Evolutionary conservation across 352 stramenopile species (phyloP), one percentile per base, ranked within the genome.

Genomic region (Pythium periplocum): DNA sequence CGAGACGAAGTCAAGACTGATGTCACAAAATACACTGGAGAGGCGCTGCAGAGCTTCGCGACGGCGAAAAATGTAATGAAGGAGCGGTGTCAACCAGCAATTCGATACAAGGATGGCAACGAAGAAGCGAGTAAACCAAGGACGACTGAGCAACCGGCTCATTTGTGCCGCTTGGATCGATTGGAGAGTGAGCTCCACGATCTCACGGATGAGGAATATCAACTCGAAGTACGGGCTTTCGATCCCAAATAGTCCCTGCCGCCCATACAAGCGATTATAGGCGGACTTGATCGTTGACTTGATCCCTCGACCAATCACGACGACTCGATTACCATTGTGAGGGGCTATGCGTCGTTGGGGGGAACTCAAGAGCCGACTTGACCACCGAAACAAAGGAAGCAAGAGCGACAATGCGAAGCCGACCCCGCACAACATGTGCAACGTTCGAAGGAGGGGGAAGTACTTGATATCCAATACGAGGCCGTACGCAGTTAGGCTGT

Each of bases 111-210:
- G 45, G 30, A 52, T 45, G 3, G 2, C 51, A 33, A 64, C 51
- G 36, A 45, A 58, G 10, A 50, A 64, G 17, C 57, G 49, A 36
- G 52, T 64, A 2, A 64, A 39, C 10, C 6, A 26, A 8, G 33
- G 41, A 2, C 57, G 49, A 10, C 45, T 37, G 31, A 64, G 45
- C 33, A 55, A 7, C 12, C 40, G 57, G 33, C 32, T 48, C 50
- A 64, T 64, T 1, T 55, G 55, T 34, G 58, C 54, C 26, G 50
- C 57, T 32, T 64, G 57, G 31, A 51, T 36, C 6, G 57, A 55
- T 51, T 64, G 57, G 6, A 59, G 36, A 9, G 37, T 33, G 6
- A 41, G 54, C 45, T 59, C 57, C 1, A 45, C 9, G 49, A 64
- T 32, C 33, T 64, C 57, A 11, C 57, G 57, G 4, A 54, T 17